These are phyloP conservation scores for Fusarium fracticaudum DNA, from an alignment of 2,329 filamentous ascomycete genomes.

Conservation along the genomic window DNA sequence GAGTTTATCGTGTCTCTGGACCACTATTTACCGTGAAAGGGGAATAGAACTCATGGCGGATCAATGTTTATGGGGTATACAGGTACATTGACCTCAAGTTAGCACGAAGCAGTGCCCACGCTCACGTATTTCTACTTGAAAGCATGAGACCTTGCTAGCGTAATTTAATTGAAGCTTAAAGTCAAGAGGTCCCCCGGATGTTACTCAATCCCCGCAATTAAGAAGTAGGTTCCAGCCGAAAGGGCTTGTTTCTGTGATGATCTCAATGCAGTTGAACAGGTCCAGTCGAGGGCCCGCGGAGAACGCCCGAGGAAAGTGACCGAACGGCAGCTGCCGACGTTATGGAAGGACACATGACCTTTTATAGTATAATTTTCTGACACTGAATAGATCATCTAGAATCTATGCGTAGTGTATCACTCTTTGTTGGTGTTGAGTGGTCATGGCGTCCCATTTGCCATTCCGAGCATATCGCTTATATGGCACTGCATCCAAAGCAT, in stretches of 20 bases:
- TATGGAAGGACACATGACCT: neutral
- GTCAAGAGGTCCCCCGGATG: neutral
- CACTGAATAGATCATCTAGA: neutral
- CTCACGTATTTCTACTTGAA: neutral
- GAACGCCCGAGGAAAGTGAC: neutral
- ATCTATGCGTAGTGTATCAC: neutral
- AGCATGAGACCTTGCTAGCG: neutral
- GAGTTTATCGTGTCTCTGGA: neutral
- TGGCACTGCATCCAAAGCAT: rapidly evolving
- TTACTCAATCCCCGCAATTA: neutral
- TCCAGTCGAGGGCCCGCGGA: neutral
- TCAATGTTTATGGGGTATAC: neutral
- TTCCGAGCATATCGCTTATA: neutral
- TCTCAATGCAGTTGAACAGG: neutral
- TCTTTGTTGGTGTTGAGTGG: neutral
- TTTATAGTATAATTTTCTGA: rapidly evolving
- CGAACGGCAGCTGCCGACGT: too few relatives aligned
- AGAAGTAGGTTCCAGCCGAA: too few relatives aligned
- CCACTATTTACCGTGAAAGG: neutral
- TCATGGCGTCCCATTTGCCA: neutral
- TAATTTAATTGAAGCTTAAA: neutral
- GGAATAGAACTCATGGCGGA: neutral
- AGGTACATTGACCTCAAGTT: neutral
- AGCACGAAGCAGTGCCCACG: neutral
- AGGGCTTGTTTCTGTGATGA: neutral